Percentiles rank a stretch among this genome's conserved stretches.
phyloP scores from a whole-genome alignment of 495 filamentous ascomycete genomes.

The Glutinoglossum americanum region DNA sequence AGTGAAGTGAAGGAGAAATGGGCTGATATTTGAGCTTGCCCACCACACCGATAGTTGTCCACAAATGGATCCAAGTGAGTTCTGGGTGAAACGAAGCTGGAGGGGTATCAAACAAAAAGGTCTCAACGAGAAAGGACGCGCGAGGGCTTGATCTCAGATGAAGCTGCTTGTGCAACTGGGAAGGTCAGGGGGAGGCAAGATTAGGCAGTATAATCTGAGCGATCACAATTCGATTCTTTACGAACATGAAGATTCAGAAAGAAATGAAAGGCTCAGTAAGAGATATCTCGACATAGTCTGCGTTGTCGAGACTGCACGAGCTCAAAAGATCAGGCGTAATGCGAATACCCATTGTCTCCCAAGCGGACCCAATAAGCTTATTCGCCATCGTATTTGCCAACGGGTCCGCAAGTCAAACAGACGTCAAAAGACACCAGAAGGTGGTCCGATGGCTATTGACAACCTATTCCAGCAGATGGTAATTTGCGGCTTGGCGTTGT shows the following conservation, averaged over 20 bases:
- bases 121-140: neutral
- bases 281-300: neutral
- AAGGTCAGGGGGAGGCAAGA: neutral
- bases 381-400: neutral
- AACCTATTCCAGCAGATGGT: neutral
- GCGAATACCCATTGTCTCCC: neutral
- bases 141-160: neutral
- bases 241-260: neutral
- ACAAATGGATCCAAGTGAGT: neutral
- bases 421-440: neutral
- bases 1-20: neutral
- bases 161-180: neutral
- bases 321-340: neutral
- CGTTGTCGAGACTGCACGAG: neutral
- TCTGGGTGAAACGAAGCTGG: neutral
- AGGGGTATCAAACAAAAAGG: neutral
- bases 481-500: neutral
- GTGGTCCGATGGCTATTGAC: neutral
- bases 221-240: neutral
- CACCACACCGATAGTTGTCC: neutral
- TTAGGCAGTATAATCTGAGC: neutral
- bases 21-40: neutral
- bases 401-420: neutral
- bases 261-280: neutral
- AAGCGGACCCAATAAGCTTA: neutral